Evolutionary conservation across 2,329 filamentous ascomycete species (phyloP).

Genomic region (Talaromyces verruculosus): DNA sequence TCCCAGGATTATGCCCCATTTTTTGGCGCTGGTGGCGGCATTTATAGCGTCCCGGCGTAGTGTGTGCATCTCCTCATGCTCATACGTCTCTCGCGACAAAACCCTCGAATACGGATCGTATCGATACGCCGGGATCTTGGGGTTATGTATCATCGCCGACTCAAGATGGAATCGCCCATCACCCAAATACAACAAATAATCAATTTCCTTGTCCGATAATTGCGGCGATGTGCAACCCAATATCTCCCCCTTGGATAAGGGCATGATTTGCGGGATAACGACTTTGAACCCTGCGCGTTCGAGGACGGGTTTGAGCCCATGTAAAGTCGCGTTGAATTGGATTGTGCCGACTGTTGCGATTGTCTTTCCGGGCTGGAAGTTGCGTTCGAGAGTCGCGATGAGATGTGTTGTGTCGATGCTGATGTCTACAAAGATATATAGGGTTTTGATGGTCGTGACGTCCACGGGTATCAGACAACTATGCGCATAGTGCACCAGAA

Average conservation of each 20-base stretch:
- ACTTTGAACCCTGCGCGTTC: slow-evolving; percentile 83
- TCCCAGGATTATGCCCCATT: slow-evolving; percentile 94
- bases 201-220: slow-evolving; percentile 61
- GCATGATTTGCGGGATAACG: slow-evolving; percentile 86
- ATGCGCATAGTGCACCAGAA: slow-evolving; percentile 95
- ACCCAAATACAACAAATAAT: slow-evolving; percentile 83
- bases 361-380: slow-evolving; percentile 80
- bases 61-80: slow-evolving; percentile 84
- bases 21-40: slow-evolving; percentile 71
- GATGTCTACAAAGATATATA: slow-evolving; percentile 98
- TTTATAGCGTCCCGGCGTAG: slow-evolving; percentile 75
- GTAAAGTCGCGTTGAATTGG: slow-evolving; percentile 96
- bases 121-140: slow-evolving; percentile 81
- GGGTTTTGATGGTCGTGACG: slow-evolving; percentile 92
- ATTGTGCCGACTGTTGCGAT: slow-evolving; percentile 95
- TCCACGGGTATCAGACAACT: slow-evolving; percentile 95
- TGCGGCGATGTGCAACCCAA: slow-evolving; percentile 92
- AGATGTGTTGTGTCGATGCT: slow-evolving; percentile 90
- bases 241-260: slow-evolving; percentile 91
- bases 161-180: slow-evolving; percentile 95
- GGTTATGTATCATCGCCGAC: slow-evolving; percentile 99
- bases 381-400: slow-evolving; percentile 80
- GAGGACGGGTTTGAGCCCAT: slow-evolving; percentile 74
- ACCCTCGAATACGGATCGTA: slow-evolving; percentile 96
- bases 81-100: slow-evolving; percentile 87